Base-by-base conservation (phyloP, 371 early-diverging fungal species). In the Mucor plumbeus region DNA sequence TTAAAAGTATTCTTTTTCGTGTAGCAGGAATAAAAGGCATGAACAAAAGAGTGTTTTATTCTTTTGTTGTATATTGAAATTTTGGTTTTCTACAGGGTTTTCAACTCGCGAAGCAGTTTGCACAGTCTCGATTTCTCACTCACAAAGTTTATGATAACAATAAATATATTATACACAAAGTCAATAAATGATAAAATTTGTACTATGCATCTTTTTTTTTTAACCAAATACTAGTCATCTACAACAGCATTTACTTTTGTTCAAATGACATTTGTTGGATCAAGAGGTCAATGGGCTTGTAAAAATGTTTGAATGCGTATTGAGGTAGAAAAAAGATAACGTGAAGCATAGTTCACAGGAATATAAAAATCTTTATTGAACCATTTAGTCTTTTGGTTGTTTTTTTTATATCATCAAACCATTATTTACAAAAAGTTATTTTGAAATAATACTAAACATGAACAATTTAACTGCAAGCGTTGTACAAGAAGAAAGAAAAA, bases 21-120 rank as follows among this genome's bases (percentile, higher is more conserved):
- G 65, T 70, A 15, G 53, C 26, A 19, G 59, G 64, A 34, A 69
- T 59, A 21, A 9, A 3, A 9, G 68, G 63, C 68, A 68, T 68
- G 53, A 31, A 13, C 53, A 53, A 50, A 50, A 53, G 11, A 10
- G 26, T 26, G 26, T 26, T 26, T 26, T 26, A 26, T 3, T 26
- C 26, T 26, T 26, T 26, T 26, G 26, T 26, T 26, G 26, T 1
- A 26, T 26, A 26, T 26, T 3, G 26, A 26, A 26, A 26, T 26
- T 26, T 26, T 26, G 26, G n/a, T n/a, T 3, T 26, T 1, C 26
- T 26, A 26, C 26, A 9, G 21, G 7, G 31, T 53, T 53, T 53
- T 53, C 11, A 50, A 26, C 26, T 9, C 9, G 50, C 26, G 26
- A 50, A 0, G 43, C n/a, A 40, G 4, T 14, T 10, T 40, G 40